phyloP scores from a whole-genome alignment of 2,329 filamentous ascomycete genomes.

The Zalaria obscura region DNA sequence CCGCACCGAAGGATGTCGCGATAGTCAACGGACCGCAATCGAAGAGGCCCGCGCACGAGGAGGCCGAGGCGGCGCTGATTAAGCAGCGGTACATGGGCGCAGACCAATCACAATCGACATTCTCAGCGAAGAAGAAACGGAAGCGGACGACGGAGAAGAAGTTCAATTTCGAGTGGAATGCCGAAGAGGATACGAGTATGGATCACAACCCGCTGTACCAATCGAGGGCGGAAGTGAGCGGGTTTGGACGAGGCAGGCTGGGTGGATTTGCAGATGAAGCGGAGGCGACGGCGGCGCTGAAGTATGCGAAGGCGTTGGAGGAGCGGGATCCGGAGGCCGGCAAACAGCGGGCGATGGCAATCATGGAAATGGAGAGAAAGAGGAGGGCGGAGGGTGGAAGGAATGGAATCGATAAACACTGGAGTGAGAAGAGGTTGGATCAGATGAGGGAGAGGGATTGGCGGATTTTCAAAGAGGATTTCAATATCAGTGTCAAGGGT shows the following conservation, averaged over 20 bases:
- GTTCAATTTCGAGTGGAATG: slow-evolving; percentile 98
- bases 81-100: slow-evolving; percentile 82
- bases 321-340: slow-evolving; percentile 66
- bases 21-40: slow-evolving; percentile 20
- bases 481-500: slow-evolving; percentile 90
- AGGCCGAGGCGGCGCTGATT: slow-evolving; percentile 59
- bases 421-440: slow-evolving; percentile 82
- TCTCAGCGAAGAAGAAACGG: slow-evolving; percentile 92
- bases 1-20: slow-evolving; percentile 27
- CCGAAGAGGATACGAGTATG: slow-evolving; percentile 78
- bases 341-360: slow-evolving; percentile 57
- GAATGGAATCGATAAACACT: slow-evolving; percentile 77
- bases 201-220: slow-evolving; percentile 75
- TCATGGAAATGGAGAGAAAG: slow-evolving; percentile 73
- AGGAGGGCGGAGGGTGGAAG: slow-evolving; percentile 58
- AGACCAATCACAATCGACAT: slow-evolving; percentile 72
- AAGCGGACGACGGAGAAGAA: slow-evolving; percentile 88
- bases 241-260: slow-evolving; percentile 54
- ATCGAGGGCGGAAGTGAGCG: slow-evolving; percentile 48
- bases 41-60: slow-evolving; percentile 33
- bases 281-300: slow-evolving; percentile 32
- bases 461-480: slow-evolving; percentile 99
- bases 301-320: slow-evolving; percentile 55
- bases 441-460: slow-evolving; percentile 97
- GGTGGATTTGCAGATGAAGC: slow-evolving; percentile 51